Percentiles rank a stretch among this genome's conserved stretches.
Conservation (phyloP, 495 filamentous ascomycete genomes). For the Monascus purpureus region DNA sequence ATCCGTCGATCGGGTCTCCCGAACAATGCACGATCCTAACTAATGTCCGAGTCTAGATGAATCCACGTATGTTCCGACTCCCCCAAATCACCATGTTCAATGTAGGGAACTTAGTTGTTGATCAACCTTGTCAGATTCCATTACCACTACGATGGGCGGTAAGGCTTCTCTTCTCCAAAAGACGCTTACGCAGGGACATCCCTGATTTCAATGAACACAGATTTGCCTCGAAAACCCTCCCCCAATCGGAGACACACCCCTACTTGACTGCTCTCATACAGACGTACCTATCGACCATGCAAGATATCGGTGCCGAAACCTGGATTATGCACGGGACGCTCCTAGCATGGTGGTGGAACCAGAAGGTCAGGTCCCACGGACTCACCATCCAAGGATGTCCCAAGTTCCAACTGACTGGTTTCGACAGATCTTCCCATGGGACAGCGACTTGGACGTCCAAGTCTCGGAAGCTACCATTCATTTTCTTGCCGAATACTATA, state of each 20-base stretch:
- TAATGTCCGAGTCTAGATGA: constrained; percentile 33
- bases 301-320: constrained; percentile 40
- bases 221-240: constrained; percentile 32
- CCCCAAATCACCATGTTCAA: too few species aligned
- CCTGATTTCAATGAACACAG: constrained; percentile 13
- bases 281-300: constrained; percentile 42
- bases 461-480: constrained; percentile 40
- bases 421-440: constrained; percentile 45
- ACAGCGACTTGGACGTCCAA: constrained; percentile 48
- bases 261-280: constrained; percentile 38
- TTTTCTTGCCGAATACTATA: constrained; percentile 45
- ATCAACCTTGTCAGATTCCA: constrained; percentile 39
- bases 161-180: constrained; percentile 4
- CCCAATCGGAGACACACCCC: constrained; percentile 30
- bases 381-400: not conserved
- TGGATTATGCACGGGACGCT: constrained; percentile 53
- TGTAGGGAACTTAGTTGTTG: too few species aligned
- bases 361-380: constrained; percentile 19
- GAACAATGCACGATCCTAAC: too few species aligned
- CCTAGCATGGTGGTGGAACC: constrained; percentile 52
- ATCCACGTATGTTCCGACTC: constrained; percentile 32
- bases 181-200: not conserved
- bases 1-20: too few species aligned
- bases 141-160: constrained; percentile 50
- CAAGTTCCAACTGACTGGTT: not conserved